Evolutionary conservation across 495 filamentous ascomycete species (phyloP), one percentile per base, ranked within the genome.

Genomic region (Mytilinidion resinicola): DNA sequence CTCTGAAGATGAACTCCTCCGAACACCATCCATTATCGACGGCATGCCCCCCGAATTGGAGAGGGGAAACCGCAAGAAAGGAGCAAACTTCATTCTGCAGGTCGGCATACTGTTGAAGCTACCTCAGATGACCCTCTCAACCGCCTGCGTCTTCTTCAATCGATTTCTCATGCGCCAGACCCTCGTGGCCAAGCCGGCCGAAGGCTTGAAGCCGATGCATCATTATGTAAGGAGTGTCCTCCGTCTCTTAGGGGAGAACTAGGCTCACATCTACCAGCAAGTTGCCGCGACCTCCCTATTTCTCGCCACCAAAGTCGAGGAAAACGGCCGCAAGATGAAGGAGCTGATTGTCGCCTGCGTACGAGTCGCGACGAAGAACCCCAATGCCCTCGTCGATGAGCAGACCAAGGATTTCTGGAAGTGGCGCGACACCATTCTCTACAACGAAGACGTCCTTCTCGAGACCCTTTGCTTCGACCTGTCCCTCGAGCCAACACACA

Each of bases 321-420:
- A 98, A 69, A 92, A 91, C 67, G 89, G 88, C 67, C 87, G 91
- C 30, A 95, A 93, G 65, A 95, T 95, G 65, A 91, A 87, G 64
- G 90, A 97, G 59, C 76, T 98, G 35, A 88, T 98, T 56, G 82
- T 95, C 20, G 89, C 91, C 0, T 95, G 92, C 65, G 91, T 90
- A 50, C 89, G 90, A 59, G 91, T 96, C 12, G 95, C 92, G 33
- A 92, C 95, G 69, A 97, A 98, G 73, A 87, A 97, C 64, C 76
- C 87, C 8, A 85, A 89, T 65, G 79, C 95, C 53, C 71, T 87
- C 10, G 86, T 98, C 21, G 92, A 97, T 66, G 93, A 96, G 70
- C 90, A 96, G 69, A 89, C 85, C 42, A 96, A 96, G 62, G 93
- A 97, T 61, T 98, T 88, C 69, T 98, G 93, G 93, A 79, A 83